A percentile compares a stretch with the other conserved stretches of the same genome.
These are phyloP conservation scores for Lactarius sanguifluus DNA, from an alignment of 768 basidiomycete species.

Conservation along the genomic window DNA sequence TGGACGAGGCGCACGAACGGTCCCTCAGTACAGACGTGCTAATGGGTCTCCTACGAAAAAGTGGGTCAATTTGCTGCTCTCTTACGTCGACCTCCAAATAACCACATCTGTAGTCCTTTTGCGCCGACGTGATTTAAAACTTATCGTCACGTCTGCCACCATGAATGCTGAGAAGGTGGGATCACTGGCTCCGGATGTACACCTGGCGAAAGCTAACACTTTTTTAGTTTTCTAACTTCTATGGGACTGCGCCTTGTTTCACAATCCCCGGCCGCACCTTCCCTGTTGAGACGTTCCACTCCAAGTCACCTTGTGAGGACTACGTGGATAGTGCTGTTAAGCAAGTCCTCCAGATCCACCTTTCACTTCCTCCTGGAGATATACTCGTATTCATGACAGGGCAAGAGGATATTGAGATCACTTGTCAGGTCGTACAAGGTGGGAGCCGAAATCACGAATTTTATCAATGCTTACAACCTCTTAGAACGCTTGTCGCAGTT, in stretches of 20 bases:
- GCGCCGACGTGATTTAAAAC: constrained; percentile 86
- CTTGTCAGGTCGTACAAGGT: constrained; percentile 93
- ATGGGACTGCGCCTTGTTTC: constrained; percentile 91
- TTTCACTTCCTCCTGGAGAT: constrained; percentile 90
- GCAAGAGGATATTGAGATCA: constrained; percentile 98
- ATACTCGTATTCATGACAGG: constrained; percentile 99
- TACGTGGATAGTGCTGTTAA: constrained; percentile 98
- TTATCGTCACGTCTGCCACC: constrained; percentile 97
- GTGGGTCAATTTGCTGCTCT: constrained; percentile 46
- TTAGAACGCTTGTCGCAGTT: constrained; percentile 88
- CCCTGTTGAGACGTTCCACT: constrained; percentile 94
- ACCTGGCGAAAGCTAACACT: not conserved
- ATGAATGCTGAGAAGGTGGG: constrained; percentile 98
- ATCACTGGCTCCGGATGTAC: no score
- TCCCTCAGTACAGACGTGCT: constrained; percentile 97
- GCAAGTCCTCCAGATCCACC: constrained; percentile 94
- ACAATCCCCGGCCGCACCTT: constrained; percentile 95
- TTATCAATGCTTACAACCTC: constrained; percentile 12
- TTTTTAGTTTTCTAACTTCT: constrained; percentile 90
- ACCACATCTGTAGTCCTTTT: constrained; percentile 56
- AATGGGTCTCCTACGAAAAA: constrained; percentile 94
- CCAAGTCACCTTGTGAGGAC: constrained; percentile 98
- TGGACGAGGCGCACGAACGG: constrained; percentile 99
- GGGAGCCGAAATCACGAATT: constrained; percentile 29
- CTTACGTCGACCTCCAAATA: constrained; percentile 5